Conservation (phyloP, 1,284 basidiomycete genomes). For the Apiotrichum veenhuisii region DNA sequence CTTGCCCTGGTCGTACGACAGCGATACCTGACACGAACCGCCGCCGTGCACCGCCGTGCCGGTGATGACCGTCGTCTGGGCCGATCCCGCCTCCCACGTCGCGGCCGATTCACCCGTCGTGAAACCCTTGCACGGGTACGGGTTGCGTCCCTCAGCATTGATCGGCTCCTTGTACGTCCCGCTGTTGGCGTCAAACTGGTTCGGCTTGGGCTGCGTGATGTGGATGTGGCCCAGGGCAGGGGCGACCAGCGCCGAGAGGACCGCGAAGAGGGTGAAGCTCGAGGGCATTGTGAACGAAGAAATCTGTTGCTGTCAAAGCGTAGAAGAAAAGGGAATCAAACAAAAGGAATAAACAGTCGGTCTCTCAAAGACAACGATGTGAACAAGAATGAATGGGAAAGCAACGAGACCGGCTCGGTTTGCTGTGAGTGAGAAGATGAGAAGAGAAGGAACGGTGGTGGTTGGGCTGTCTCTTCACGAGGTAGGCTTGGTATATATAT, state of each 20-base stretch:
- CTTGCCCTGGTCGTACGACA: constrained; percentile 49
- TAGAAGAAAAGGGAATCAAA: too few species aligned
- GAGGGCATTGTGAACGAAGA: too few species aligned
- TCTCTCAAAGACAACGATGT: too few species aligned
- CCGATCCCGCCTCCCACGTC: constrained; percentile 34
- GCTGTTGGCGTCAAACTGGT: constrained; percentile 36
- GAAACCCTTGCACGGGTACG: constrained; percentile 51
- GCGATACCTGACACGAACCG: constrained; percentile 49
- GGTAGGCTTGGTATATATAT: too few species aligned
- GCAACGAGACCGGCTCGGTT: too few species aligned
- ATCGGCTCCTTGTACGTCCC: constrained; percentile 31
- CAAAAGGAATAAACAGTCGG: too few species aligned
- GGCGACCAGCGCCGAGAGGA: constrained; percentile 14
- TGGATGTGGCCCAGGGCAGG: constrained; percentile 40
- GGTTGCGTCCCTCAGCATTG: background rate
- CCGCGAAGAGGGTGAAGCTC: background rate
- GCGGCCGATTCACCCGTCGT: constrained; percentile 37
- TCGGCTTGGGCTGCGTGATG: constrained; percentile 38
- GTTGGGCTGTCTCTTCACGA: too few species aligned
- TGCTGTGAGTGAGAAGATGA: too few species aligned
- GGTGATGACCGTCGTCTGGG: constrained; percentile 33
- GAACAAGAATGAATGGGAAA: too few species aligned
- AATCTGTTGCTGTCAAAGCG: too few species aligned
- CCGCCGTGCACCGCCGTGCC: constrained; percentile 49
- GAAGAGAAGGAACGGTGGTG: too few species aligned